Evolutionary conservation across 1,139 yeast species (phyloP), one percentile per base, ranked within the genome.

Genomic region (Nadsonia starkeyi-henricii): DNA sequence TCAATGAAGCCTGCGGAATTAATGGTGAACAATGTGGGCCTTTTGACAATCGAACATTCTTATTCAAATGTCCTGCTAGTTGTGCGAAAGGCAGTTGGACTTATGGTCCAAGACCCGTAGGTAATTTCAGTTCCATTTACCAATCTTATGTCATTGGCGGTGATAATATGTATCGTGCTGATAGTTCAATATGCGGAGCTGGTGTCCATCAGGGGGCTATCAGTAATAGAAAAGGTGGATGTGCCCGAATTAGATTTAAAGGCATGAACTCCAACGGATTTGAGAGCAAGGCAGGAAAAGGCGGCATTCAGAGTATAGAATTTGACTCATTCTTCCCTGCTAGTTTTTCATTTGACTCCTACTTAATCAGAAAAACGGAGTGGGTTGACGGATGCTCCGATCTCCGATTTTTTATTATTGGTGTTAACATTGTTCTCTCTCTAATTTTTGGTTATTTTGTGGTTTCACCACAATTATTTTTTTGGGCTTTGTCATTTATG

Each of bases 101-200:
- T 0, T 88, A 79, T 62, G 78, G 91, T 1, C 76, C 81, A n/a
- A 69, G 80, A 7, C 80, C 91, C 0, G 85, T 86, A 0, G 96
- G 96, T 0, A 73, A 72, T 51, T 70, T 77, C 49, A 65, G 77
- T 53, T 69, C 84, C 39, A 83, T 85, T 57, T 84, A 89, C 58
- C 64, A 80, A 48, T 84, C 86, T 1, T 85, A 72, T 58, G 77
- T 79, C 41, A 74, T 89, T 42, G 96, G 96, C 1, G 91, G 93
- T 15, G 91, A 33, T 33, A 62, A 62, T n/a, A 54, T 88, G 0
- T 91, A 86, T 59, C 70, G 98, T 52, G 91, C 86, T 0, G 98
- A 91, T 63, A 84, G 95, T 0, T 88, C 71, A 59, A 80, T 91
- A 0, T 91, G 98, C 64, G 93, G 89, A 0, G 81, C 96, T 1